Evolutionary conservation across 2,329 filamentous ascomycete species (phyloP), one percentile per base, ranked within the genome.

Genomic region (Verticillium isaacii): DNA sequence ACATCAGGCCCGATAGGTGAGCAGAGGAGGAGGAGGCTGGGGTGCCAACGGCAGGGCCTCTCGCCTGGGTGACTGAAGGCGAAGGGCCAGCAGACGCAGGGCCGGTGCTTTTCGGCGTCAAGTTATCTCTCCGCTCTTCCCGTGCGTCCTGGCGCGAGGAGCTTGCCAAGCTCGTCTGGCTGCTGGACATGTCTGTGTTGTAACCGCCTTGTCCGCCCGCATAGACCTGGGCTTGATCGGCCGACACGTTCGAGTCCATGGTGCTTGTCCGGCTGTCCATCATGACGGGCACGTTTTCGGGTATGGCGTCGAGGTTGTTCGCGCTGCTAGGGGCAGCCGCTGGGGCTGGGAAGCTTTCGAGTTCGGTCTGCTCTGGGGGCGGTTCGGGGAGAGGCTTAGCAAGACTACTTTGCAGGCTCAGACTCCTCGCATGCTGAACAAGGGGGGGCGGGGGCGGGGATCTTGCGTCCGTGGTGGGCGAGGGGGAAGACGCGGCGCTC

Each of bases 1-100:
- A 89, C 85, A 89, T 88, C 60, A 89, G 73, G 0, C 86, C 86
- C 0, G 86, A 89, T 12, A 89, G 75, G 70, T 89, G 86, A 7
- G 85, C 78, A 0, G 84, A 85, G 1, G 81, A 74, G 11, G 81
- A 75, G 8, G 63, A 60, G 9, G 72, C 70, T 14, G 79, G 74
- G 3, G 73, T 70, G 2, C 78, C 75, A 15, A 62, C 62, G 4
- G 72, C 70, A 15, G 79, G 74, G 4, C 72, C 69, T 37, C 74
- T 72, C 23, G 74, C 68, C 62, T 83, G 82, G 11, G 71, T 71
- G 2, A 76, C 72, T 34, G 80, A 82, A 3, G 85, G 84, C 2
- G 86, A 88, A 56, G 84, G 84, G 0, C 82, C 84, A 14, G 82
- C 81, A 1, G 84, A 86, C 25, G 79, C 71, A 17, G 81, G 81